Base-by-base conservation (phyloP, 257 asterid genomes). In the Cynanchum wilfordii region DNA sequence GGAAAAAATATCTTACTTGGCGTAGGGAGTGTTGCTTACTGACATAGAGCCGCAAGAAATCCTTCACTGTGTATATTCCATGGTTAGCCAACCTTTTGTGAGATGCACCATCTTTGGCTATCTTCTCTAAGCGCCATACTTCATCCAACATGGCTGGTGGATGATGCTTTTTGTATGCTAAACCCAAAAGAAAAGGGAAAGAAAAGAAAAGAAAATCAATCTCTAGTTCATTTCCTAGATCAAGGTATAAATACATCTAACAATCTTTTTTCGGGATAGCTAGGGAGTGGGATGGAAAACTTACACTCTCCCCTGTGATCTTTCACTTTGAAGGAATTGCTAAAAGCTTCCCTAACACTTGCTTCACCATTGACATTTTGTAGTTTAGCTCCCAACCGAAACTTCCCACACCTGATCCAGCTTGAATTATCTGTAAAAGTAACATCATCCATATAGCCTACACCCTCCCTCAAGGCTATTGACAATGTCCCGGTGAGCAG, bases 241-340 rank as follows among this genome's bases (percentile, higher is more conserved):
- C 52, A 20, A 10, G n/a, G 9, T 4, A 30, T 2, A 33, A 12
- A 50, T 5, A 58, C 3, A 29, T 30, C 22, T 42, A n/a, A 66
- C 59, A 7, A 47, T 33, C 44, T 15, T 12, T 29, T 10, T 45
- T 70, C 33, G 19, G 59, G 55, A 71, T 66, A 55, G 55, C n/a
- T 29, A 54, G 10, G 49, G 24, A 20, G 3, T 59, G 51, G 17
- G n/a, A 58, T 70, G 51, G 75, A 30, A 72, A 57, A 85, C 95
- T 83, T 83, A 93, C 98, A 77, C 77, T 89, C 96, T 57, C 98
- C 98, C 0, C 98, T 91, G 7, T 93, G 97, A 81, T 93, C 98
- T 80, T 88, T 89, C n/a, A 93, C 97, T 73, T 79, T 86, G 78
- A 94, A 89, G 27, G 93, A 79, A 55, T 81, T 87, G 81, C 93